Evolutionary conservation across 179 eudicot species (phyloP), one percentile per base, ranked within the genome.

Genomic region (Camellia oleifera): DNA sequence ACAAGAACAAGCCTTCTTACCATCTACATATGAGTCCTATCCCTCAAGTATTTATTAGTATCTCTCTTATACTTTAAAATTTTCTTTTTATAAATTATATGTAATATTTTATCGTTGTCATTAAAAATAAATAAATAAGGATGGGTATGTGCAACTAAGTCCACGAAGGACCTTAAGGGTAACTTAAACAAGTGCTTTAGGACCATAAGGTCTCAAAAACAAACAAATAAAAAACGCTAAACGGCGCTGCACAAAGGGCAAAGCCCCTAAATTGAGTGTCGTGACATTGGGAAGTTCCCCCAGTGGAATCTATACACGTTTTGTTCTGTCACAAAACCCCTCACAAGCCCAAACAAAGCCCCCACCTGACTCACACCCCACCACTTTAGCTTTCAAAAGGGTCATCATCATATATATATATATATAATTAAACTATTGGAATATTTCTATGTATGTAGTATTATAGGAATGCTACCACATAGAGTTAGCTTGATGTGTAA

Each of bases 241-340:
- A 80, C 81, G 82, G 84, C 85, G 80, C 78, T 54, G 75, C 73
- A 69, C 61, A 52, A 6, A 44, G 10, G 72, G 69, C 61, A 52
- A 6, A 44, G 10, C 76, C 86, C 86, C 74, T 81, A 77, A 74
- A 74, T 81, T 79, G 17, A 68, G 86, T 86, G 88, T 78, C 63
- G 63, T 79, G 79, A 77, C 84, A 76, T 81, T 81, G 81, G 84
- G 77, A 83, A 69, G 12, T 54, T 45, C 7, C 66, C 58, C 76
- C 40, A 58, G 2, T 20, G 62, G 82, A 79, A 79, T 82, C 85
- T 78, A 14, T 78, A 60, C 84, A 73, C 76, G 78, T 78, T 78
- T 58, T 78, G 11, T 48, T 58, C 79, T 54, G 75, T 71, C 69
- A 56, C 14, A 42, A 65, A 65, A 57, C 57, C 57, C 57, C 57